A percentile compares a stretch with the other conserved stretches of the same genome.
phyloP scores from a whole-genome alignment of 441 rosid genomes.

The Macaranga tanarius region DNA sequence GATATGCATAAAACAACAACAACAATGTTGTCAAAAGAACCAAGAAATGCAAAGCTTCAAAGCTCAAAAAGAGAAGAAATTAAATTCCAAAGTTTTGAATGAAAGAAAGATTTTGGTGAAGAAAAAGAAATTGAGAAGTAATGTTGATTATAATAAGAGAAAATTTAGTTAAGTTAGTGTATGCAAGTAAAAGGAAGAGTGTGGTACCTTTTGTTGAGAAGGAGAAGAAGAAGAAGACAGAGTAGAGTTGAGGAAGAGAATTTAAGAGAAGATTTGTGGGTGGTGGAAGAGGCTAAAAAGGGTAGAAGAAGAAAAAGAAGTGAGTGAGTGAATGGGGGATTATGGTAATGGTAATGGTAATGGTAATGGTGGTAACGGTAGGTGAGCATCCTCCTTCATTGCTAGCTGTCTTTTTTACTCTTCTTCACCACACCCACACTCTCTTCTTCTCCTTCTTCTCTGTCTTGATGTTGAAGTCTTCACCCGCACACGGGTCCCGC shows the following conservation, averaged over 20 bases:
- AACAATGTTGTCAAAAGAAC: no score
- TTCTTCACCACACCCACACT: not conserved
- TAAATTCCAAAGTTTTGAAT: no score
- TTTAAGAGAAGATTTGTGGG: slow-evolving; percentile 4
- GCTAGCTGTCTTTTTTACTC: slow-evolving; percentile 86
- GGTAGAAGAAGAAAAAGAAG: slow-evolving; percentile 23
- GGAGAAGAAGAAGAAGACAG: slow-evolving; percentile 19
- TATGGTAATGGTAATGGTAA: slow-evolving; percentile 2
- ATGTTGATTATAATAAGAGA: no score
- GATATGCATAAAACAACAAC: no score
- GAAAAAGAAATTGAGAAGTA: no score
- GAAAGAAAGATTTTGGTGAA: no score
- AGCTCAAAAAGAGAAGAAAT: not conserved
- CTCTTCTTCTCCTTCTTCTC: slow-evolving; percentile 9
- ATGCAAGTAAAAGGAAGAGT: no score
- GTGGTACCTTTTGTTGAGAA: no score
- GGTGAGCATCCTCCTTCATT: slow-evolving; percentile 59
- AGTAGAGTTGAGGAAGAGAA: slow-evolving; percentile 11
- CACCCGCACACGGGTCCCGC: slow-evolving; percentile 22
- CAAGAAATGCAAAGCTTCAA: slow-evolving; percentile 5
- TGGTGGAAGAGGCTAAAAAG: not conserved
- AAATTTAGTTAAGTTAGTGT: no score
- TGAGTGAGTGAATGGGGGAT: slow-evolving; percentile 2
- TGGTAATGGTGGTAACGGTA: slow-evolving; percentile 26
- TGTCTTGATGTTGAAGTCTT: slow-evolving; percentile 31